phyloP scores from a whole-genome alignment of 148 eudicot genomes.

The Beta vulgaris region DNA sequence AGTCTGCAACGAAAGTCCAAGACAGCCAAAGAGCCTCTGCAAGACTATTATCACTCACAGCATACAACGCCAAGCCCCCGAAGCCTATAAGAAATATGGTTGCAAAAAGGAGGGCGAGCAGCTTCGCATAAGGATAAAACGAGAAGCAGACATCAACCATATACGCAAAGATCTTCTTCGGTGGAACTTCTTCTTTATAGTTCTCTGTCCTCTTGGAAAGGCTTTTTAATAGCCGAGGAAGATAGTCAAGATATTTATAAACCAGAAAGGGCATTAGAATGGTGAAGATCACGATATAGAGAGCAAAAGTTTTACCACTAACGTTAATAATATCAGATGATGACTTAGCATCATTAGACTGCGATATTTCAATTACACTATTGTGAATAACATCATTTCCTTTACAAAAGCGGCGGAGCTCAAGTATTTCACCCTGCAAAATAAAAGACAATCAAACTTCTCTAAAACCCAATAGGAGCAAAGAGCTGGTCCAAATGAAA shows the following conservation, averaged over 20 bases:
- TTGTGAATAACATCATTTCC: constrained; percentile 26
- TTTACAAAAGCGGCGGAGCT: constrained; percentile 41
- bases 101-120: constrained; percentile 85
- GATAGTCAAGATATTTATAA: constrained; percentile 68
- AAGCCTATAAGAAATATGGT: constrained; percentile 82
- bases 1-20: constrained; percentile 92
- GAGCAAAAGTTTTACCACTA: constrained; percentile 50
- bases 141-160: constrained; percentile 90
- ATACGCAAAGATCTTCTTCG: constrained; percentile 84
- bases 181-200: constrained; percentile 71
- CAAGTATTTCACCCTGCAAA: constrained; percentile 61
- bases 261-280: constrained; percentile 61
- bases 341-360: constrained; percentile 30
- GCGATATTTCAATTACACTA: constrained; percentile 28
- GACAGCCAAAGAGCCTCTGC: constrained; percentile 92
- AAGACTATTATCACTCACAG: constrained; percentile 71
- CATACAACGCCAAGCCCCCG: constrained; percentile 88
- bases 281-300: constrained; percentile 53
- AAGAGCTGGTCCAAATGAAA: background rate
- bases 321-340: constrained; percentile 28
- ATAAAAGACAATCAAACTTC: constrained; percentile 10
- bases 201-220: constrained; percentile 42
- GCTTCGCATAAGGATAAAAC: constrained; percentile 87
- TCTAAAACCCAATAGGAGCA: background rate
- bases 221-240: constrained; percentile 48